Evolutionary conservation across 257 asterid genomes (phyloP), one percentile per base, ranked within the genome.

Genomic region (Penstemon newberryi): DNA sequence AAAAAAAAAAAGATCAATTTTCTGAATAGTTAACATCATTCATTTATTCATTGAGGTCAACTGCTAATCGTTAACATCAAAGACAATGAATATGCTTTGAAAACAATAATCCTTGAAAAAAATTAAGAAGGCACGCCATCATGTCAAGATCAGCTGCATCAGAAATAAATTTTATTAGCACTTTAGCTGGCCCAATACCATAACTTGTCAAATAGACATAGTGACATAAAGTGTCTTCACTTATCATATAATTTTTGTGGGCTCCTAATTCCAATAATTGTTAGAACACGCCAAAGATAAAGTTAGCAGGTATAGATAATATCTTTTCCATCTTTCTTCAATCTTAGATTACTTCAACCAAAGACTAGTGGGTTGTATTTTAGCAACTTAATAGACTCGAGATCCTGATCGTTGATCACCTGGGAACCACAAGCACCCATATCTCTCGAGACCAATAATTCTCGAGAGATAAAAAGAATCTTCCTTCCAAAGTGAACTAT

Each of bases 111-210:
- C 41, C 43, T 62, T 18, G 42, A 56, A 60, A 59, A 37, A 41
- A 63, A 1, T 15, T 53, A n/a, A n/a, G 36, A 49, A 62, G 69
- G 52, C 33, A 62, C 36, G 4, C 65, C n/a, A 42, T 4, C 11
- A 11, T 61, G 66, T 54, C 50, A 49, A 52, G 42, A 75, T 25
- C 25, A 40, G 54, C 40, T 45, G 60, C 73, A 38, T 66, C 67
- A 71, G 58, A 73, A 77, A 45, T 9, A 11, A 52, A 19, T 51
- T 18, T 63, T 6, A 4, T 54, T 68, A 0, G 69, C 57, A 63
- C 10, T 6, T n/a, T 13, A 7, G 45, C 47, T 43, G 77, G 66
- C 60, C 75, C 70, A 40, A 69, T 53, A 55, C 15, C 51, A 67
- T 62, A 40, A 43, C 53, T 70, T 45, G 66, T 55, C 60, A 70